Evolutionary conservation across 768 basidiomycete genomes (phyloP), one percentile per base, ranked within the genome.

Genomic region (Suillus variegatus): DNA sequence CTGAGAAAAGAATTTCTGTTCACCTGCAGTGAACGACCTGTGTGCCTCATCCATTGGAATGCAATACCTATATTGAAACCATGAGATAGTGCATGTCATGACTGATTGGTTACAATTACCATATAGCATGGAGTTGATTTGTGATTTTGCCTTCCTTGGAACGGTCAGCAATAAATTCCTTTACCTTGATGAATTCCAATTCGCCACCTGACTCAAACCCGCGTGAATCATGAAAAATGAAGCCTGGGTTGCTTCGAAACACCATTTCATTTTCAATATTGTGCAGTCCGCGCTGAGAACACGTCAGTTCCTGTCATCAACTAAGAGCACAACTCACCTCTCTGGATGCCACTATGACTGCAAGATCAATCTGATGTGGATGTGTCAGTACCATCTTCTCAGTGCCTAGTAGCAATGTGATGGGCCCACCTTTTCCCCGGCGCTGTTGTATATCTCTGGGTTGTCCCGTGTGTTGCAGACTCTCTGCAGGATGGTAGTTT

Each of bases 41-140:
- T 62, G 60, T 46, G 57, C 35, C 16, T 70, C 68, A 65, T 77
- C 66, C 57, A 75, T 73, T 1, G 70, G 68, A 56, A 82, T 73
- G 63, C 81, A 82, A 60, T 76, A 82, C 81, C 81, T 82, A 62
- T 22, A n/a, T 20, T 28, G 0, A 47, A 32, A 54, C 12, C 22
- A 14, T 38, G 36, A 55, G 40, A 32, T 32, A 32, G 32, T 5
- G 4, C 32, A 32, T 32, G 28, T 44, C 40, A 0, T 3, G n/a
- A 65, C 4, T 28, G 41, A 9, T 60, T 64, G 44, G 67, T 28
- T 51, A 1, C 6, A 25, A 51, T 25, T 60, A 79, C 81, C 81
- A 82, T 28, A 82, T 81, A 0, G 69, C 79, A 72, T 82, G 80
- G n/a, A 82, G 52, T 40, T 75, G 75, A 36, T 79, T 64, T 18